phyloP scores from a whole-genome alignment of 176 grass and related monocot species.

The Zea luxurians region DNA sequence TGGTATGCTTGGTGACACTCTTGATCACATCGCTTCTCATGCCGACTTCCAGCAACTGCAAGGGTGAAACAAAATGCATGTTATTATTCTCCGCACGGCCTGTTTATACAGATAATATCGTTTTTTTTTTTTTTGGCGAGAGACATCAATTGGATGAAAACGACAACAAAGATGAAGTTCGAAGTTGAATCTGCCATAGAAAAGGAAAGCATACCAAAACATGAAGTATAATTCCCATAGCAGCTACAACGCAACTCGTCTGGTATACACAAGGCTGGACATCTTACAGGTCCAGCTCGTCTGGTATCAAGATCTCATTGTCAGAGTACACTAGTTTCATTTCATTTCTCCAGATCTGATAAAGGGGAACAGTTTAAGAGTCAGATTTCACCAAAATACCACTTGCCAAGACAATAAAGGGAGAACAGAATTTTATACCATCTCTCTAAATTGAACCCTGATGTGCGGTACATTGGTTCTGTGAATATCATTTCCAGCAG shows the following conservation, averaged over 20 bases:
- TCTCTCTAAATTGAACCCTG: slow-evolving; percentile 80
- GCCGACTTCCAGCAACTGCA: slow-evolving; percentile 20
- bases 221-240: slow-evolving; percentile 16
- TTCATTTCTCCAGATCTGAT: slow-evolving; percentile 97
- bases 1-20: background rate
- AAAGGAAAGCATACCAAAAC: slow-evolving; percentile 16
- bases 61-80: background rate
- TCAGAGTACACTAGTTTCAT: slow-evolving; percentile 82
- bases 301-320: slow-evolving; percentile 52
- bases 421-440: slow-evolving; percentile 43
- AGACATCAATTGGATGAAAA: background rate
- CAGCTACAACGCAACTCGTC: background rate
- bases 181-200: slow-evolving; percentile 6
- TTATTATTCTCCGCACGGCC: slow-evolving; percentile 1
- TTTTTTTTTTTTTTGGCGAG: background rate
- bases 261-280: background rate
- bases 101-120: background rate
- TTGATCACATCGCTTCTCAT: background rate
- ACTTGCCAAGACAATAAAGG: background rate
- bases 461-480: slow-evolving; percentile 94
- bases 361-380: slow-evolving; percentile 7
- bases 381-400: slow-evolving; percentile 16
- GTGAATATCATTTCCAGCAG: slow-evolving; percentile 86
- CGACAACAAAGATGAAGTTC: background rate
- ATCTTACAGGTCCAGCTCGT: slow-evolving; percentile 66